phyloP scores from a whole-genome alignment of 2,329 filamentous ascomycete genomes.

The Colletotrichum lupini region DNA sequence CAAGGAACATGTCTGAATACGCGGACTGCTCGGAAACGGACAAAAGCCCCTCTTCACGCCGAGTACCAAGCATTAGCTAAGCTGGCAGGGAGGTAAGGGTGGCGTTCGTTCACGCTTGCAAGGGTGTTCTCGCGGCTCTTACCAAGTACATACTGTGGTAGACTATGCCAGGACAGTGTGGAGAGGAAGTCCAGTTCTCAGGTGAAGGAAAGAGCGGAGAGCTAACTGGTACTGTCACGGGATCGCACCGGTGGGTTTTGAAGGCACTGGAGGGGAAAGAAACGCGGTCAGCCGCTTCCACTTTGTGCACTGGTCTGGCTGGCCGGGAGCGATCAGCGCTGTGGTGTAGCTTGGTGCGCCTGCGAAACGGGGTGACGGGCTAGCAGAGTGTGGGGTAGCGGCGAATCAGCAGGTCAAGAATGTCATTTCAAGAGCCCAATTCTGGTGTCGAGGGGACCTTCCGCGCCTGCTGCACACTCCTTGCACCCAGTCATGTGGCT shows the following conservation, averaged over 20 bases:
- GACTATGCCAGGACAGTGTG: neutral
- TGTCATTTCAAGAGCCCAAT: slow-evolving; percentile 27
- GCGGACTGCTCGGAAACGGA: slow-evolving; percentile 7
- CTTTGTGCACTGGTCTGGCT: neutral
- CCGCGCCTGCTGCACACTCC: too few species aligned
- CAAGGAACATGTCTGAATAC: slow-evolving; percentile 1
- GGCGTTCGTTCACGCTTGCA: neutral
- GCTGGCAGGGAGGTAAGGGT: neutral
- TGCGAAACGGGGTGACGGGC: neutral
- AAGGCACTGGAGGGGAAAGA: neutral
- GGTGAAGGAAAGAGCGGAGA: neutral
- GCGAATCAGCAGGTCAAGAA: slow-evolving; percentile 35
- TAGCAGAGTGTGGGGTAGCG: slow-evolving; percentile 37
- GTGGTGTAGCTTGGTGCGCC: neutral
- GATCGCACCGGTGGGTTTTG: neutral
- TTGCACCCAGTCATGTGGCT: slow-evolving; percentile 35
- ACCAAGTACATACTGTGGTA: too few species aligned
- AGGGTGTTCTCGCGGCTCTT: neutral
- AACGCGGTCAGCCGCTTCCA: neutral
- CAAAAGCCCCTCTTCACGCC: neutral
- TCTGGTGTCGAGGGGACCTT: slow-evolving; percentile 4
- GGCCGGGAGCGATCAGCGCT: neutral
- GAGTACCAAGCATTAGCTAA: neutral
- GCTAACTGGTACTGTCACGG: neutral
- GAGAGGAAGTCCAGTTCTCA: neutral